A percentile compares a stretch with the other conserved stretches of the same genome.
phyloP scores from a whole-genome alignment of 306 rosid genomes.

The Cucurbita argyrosperma region DNA sequence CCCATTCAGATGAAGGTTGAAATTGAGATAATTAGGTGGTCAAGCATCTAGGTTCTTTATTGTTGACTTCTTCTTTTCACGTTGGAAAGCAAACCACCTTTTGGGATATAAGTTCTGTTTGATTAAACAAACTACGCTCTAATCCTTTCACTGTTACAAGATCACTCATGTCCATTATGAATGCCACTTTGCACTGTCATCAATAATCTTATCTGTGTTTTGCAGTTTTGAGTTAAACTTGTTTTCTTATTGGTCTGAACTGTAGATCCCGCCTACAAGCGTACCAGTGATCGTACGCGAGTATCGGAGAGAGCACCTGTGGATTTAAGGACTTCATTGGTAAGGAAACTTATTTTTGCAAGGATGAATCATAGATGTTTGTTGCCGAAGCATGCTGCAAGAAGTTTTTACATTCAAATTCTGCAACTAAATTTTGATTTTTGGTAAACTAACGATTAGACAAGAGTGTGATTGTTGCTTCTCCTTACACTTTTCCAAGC shows the following conservation, averaged over 20 bases:
- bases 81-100: neutral
- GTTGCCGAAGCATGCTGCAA: neutral
- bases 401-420: neutral
- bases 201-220: neutral
- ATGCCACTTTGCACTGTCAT: neutral
- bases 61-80: neutral
- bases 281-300: constrained; percentile 79
- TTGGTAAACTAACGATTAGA: neutral
- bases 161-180: neutral
- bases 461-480: neutral
- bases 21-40: neutral
- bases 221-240: neutral
- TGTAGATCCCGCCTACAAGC: constrained; percentile 77
- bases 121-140: neutral
- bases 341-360: neutral
- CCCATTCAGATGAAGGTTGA: neutral
- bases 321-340: constrained; percentile 10
- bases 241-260: neutral
- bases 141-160: neutral
- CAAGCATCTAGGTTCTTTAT: neutral
- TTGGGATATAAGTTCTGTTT: neutral
- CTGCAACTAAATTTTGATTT: neutral
- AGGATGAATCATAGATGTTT: neutral
- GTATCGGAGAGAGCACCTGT: constrained; percentile 45
- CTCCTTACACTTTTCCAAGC: constrained; percentile 3